Evolutionary conservation across 2,329 filamentous ascomycete species (phyloP), one percentile per base, ranked within the genome.

Genomic region (Fusarium decemcellulare): DNA sequence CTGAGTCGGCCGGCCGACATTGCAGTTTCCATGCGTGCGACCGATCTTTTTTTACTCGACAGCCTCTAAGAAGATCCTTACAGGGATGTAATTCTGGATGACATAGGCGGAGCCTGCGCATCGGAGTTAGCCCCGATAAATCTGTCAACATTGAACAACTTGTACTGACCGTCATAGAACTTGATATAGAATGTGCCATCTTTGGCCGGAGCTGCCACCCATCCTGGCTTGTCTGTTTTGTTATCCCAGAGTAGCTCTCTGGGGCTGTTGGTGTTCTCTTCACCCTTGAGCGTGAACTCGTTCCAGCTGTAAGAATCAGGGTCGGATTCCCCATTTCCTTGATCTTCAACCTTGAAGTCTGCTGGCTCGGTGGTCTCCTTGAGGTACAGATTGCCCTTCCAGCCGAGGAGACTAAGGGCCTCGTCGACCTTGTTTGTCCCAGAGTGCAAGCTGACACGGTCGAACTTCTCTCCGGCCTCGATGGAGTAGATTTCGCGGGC

Each of bases 161-260:
- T 40, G 54, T 23, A 61, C 65, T 37, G 47, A 65, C 65, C 42
- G 11, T 68, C 40, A 51, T 65, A 65, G 29, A 64, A 47, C 54
- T 62, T 65, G 46, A 70, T 70, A 27, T 59, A 61, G 16, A 34
- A 48, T 4, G 16, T 32, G 10, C 39, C 27, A 5, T 63, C 23
- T 5, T 44, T 59, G 9, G 40, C 14, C 7, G 67, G 59, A 8
- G 29, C 14, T 3, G 67, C 67, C 37, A 68, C 59, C 65, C 65
- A 70, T 44, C 67, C 67, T 14, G 65, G 67, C 12, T 23, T 32
- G 6, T 42, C 34, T 6, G 40, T 18, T 12, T 52, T 37, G 18
- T 27, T 27, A 5, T 48, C 53, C 47, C 52, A 65, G 12, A 29
- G 15, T 32, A 68, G 52, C 51, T 65, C 30, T n/a, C 36, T 53